Base-by-base conservation (phyloP, 1,284 basidiomycete species). In the Cerioporus squamosus region DNA sequence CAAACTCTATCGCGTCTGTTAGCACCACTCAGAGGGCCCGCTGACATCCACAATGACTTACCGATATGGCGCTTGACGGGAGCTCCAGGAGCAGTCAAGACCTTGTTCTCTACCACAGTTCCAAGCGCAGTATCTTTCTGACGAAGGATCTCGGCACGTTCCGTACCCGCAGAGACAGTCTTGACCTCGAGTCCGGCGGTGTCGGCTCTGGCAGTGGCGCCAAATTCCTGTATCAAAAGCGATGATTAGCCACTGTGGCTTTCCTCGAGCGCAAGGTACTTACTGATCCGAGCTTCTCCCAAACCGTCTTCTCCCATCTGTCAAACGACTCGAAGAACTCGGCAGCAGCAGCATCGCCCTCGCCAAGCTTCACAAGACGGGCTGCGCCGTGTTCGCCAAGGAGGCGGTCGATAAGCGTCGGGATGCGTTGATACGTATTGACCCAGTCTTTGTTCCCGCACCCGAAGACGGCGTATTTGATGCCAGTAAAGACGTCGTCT, bases 361-460 rank as follows among this genome's bases (percentile, higher is more conserved):
- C 74, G 9, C 80, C 80, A 24, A 78, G 73, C 40, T 71, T 61
- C 8, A 79, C 55, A 8, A 85, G 66, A 14, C 80, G 72, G 47
- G 71, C 70, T 23, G 70, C 81, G 3, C 81, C 81, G 20, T 70
- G 69, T 46, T 72, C 64, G 23, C 66, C 74, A 14, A 83, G 62
- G 2, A 71, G 58, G 15, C 73, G 64, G 63, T 84, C 81, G 55
- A 79, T 73, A 5, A 80, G 67, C 48, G 51, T 77, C 15, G 82
- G 82, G 38, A 84, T 77, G n/a, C 74, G 72, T 67, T 83, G 81
- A 69, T 78, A 84, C 3, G 81, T 83, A 36, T 71, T 65, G 17
- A 73, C 76, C 82, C 82, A 84, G 64, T 83, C 82, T 51, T 72
- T 76, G 68, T 83, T 81, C 5, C 82, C 82, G 55, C 80, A 81